Percentiles rank a stretch among this genome's conserved stretches.
These are phyloP conservation scores for Sarcodon aspratus DNA, from an alignment of 768 basidiomycete genomes.

Conservation along the genomic window DNA sequence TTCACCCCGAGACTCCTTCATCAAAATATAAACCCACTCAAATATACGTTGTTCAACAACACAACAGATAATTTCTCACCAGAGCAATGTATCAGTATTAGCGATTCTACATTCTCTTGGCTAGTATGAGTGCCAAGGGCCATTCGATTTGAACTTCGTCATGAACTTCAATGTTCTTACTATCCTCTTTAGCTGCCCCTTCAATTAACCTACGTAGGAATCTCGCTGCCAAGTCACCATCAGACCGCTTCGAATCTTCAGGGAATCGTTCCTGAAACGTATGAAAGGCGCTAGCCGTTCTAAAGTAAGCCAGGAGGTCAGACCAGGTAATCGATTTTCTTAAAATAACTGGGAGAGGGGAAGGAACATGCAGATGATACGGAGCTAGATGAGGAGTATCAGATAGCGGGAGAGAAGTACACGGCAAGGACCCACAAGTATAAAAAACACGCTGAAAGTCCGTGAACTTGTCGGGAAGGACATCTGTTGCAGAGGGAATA, in stretches of 20 bases:
- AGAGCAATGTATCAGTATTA: no score
- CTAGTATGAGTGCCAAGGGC: slow-evolving; percentile 8
- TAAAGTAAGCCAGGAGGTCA: slow-evolving; percentile 54
- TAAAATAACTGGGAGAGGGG: slow-evolving; percentile 39
- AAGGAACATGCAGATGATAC: slow-evolving; percentile 27
- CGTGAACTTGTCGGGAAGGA: slow-evolving; percentile 24
- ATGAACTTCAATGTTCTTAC: slow-evolving; percentile 11
- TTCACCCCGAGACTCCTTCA: no score
- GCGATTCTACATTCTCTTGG: background rate
- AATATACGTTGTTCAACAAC: no score
- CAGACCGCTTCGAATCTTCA: slow-evolving; percentile 33
- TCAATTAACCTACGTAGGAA: slow-evolving; percentile 47
- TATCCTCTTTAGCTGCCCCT: slow-evolving; percentile 14
- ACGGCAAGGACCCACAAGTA: slow-evolving; percentile 28
- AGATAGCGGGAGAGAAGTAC: background rate
- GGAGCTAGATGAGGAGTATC: slow-evolving; percentile 18
- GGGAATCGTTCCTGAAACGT: slow-evolving; percentile 56
- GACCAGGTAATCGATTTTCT: slow-evolving; percentile 51
- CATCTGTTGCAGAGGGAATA: slow-evolving; percentile 41
- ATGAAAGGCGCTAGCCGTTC: slow-evolving; percentile 61
- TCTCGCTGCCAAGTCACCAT: slow-evolving; percentile 55
- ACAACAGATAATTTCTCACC: no score
- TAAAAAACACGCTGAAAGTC: slow-evolving; percentile 46
- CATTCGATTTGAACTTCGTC: slow-evolving; percentile 27
- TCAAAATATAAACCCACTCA: no score